Conservation (phyloP, 176 grass and related monocot genomes). For the Carex scoparia region DNA sequence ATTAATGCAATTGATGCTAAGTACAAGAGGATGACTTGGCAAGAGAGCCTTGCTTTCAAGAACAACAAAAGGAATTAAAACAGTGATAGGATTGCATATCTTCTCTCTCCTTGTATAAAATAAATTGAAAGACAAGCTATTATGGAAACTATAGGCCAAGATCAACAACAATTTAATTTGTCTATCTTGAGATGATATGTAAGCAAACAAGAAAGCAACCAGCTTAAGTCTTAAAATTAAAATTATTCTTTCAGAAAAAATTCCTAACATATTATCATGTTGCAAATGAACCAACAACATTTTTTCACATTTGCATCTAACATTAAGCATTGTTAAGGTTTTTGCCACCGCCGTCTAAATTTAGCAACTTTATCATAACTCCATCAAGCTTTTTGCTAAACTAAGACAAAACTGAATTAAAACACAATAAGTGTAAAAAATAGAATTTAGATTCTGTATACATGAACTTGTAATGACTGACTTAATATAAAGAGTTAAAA, state of each 20-base stretch:
- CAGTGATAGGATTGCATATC: neutral
- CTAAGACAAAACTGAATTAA: constrained; percentile 1
- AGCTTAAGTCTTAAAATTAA: neutral
- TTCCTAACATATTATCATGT: neutral
- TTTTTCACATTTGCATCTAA: neutral
- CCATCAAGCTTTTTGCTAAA: neutral
- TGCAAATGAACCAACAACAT: neutral
- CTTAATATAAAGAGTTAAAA: neutral
- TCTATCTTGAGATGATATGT: neutral
- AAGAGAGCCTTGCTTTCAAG: neutral
- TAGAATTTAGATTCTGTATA: neutral
- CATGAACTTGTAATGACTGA: neutral
- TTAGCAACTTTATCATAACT: neutral
- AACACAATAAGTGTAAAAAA: neutral
- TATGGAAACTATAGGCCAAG: neutral
- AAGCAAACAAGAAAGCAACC: neutral
- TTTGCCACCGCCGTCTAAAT: neutral
- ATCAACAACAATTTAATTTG: neutral
- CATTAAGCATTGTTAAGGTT: neutral
- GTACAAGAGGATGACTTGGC: neutral
- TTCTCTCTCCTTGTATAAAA: neutral
- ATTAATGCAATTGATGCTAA: neutral
- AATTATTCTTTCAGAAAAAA: neutral
- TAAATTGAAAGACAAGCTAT: neutral
- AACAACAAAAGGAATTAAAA: neutral